These are phyloP conservation scores for Citrus trifoliata DNA, from an alignment of 345 rosid species.

Conservation along the genomic window DNA sequence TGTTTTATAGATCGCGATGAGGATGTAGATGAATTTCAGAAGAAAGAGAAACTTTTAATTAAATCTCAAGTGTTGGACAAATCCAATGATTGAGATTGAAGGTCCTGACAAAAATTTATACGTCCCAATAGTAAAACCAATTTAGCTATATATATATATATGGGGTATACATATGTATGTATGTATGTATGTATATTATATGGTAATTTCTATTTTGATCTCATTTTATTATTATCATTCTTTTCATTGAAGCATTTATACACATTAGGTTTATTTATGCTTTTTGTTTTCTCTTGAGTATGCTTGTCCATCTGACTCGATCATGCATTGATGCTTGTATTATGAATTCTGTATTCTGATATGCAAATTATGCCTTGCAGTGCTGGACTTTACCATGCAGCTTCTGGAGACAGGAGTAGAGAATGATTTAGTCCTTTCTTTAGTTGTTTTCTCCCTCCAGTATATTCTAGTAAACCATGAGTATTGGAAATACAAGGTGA, in stretches of 20 bases:
- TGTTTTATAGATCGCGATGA: too few relatives aligned
- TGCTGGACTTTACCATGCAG: constrained; percentile 74
- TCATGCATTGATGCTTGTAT: neutral
- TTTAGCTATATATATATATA: too few relatives aligned
- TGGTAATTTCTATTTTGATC: neutral
- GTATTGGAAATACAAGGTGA: constrained; percentile 75
- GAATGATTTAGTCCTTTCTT: constrained; percentile 56
- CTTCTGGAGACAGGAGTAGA: constrained; percentile 77
- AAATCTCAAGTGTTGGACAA: too few relatives aligned
- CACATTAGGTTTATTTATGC: neutral
- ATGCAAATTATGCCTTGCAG: constrained; percentile 47
- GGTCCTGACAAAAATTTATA: too few relatives aligned
- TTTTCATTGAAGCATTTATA: neutral
- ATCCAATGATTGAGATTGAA: too few relatives aligned
- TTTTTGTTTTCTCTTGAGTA: neutral
- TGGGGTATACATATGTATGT: too few relatives aligned
- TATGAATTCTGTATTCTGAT: constrained; percentile 11
- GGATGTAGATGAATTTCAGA: too few relatives aligned
- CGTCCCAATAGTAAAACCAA: too few relatives aligned
- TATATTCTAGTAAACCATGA: constrained; percentile 81
- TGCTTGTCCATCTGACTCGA: neutral
- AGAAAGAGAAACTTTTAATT: too few relatives aligned
- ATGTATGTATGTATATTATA: neutral
- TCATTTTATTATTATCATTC: neutral
- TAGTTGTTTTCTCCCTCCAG: constrained; percentile 73